A percentile compares a stretch with the other conserved stretches of the same genome.
Evolutionary conservation across 768 basidiomycete species (phyloP).

Genomic region (Auriscalpium orientale): DNA sequence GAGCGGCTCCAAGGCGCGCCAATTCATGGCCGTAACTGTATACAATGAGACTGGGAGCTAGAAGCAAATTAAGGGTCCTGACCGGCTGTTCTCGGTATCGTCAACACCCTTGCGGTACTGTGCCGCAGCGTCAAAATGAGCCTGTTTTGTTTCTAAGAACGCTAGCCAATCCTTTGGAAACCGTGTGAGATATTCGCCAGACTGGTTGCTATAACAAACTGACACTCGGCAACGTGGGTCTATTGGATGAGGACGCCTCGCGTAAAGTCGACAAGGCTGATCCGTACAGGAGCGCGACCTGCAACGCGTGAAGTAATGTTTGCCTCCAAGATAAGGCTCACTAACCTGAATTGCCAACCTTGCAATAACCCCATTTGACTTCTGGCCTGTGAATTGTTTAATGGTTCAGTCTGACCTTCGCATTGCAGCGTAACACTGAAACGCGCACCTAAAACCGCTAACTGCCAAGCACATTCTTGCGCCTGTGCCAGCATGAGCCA

Average conservation of each 20-base stretch:
- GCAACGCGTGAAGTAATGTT: background rate
- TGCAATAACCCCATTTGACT: constrained; percentile 13
- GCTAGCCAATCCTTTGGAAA: constrained; percentile 60
- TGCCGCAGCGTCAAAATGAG: constrained; percentile 85
- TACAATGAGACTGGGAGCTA: constrained; percentile 7
- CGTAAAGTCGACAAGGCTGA: constrained; percentile 9
- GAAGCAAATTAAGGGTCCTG: constrained; percentile 11
- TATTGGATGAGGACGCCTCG: constrained; percentile 5
- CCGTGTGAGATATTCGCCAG: background rate
- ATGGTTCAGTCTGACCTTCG: background rate
- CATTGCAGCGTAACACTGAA: background rate
- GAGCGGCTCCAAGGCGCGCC: constrained; percentile 66
- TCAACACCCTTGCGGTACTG: constrained; percentile 86
- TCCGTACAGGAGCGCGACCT: constrained; percentile 16
- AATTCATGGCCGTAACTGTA: constrained; percentile 83
- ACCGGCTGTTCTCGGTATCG: constrained; percentile 75
- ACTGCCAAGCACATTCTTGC: constrained; percentile 96
- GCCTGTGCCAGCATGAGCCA: constrained; percentile 86
- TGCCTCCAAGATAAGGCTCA: background rate
- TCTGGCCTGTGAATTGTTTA: constrained; percentile 1
- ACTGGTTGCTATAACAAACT: constrained; percentile 5
- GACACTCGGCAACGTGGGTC: constrained; percentile 49
- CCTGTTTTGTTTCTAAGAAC: constrained; percentile 74
- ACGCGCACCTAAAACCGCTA: constrained; percentile 67
- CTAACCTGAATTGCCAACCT: constrained; percentile 11